These are phyloP conservation scores for Quercus rubra DNA, from an alignment of 306 rosid genomes.

Conservation along the genomic window DNA sequence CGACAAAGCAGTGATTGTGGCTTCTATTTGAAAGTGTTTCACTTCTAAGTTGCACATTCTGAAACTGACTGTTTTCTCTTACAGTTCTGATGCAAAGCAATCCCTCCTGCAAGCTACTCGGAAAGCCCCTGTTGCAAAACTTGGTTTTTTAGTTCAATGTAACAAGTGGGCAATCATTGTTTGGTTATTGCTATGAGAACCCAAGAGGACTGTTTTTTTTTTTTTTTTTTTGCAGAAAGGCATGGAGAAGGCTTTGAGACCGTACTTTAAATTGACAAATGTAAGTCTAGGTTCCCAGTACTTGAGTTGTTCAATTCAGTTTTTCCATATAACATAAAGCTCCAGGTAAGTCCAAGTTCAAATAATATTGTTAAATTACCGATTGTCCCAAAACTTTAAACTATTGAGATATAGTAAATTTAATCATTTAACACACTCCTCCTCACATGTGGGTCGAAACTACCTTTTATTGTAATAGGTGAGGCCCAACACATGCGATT, in stretches of 20 bases:
- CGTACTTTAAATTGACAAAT: slow-evolving; percentile 79
- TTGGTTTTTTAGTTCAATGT: slow-evolving; percentile 69
- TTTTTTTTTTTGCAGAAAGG: slow-evolving; percentile 70
- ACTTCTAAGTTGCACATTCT: neutral
- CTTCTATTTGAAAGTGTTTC: neutral
- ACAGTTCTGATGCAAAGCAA: slow-evolving; percentile 94
- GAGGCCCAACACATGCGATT: no score
- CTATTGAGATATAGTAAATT: neutral
- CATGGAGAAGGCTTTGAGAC: slow-evolving; percentile 70
- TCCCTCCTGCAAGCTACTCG: slow-evolving; percentile 90
- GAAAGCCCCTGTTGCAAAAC: slow-evolving; percentile 93
- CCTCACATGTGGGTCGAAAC: no score
- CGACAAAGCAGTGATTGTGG: neutral
- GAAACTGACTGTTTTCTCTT: slow-evolving; percentile 10
- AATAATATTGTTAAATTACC: no score
- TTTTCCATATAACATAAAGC: neutral
- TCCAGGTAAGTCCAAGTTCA: neutral
- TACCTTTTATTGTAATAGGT: no score
- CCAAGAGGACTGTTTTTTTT: slow-evolving; percentile 95
- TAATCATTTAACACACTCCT: no score
- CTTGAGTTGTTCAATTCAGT: neutral
- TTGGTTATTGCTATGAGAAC: slow-evolving; percentile 82
- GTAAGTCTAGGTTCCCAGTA: slow-evolving; percentile 44
- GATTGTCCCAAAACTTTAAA: no score
- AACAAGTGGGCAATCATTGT: slow-evolving; percentile 53